Conservation (phyloP, 2,329 filamentous ascomycete species). For the Geoglossum cookeanum region DNA sequence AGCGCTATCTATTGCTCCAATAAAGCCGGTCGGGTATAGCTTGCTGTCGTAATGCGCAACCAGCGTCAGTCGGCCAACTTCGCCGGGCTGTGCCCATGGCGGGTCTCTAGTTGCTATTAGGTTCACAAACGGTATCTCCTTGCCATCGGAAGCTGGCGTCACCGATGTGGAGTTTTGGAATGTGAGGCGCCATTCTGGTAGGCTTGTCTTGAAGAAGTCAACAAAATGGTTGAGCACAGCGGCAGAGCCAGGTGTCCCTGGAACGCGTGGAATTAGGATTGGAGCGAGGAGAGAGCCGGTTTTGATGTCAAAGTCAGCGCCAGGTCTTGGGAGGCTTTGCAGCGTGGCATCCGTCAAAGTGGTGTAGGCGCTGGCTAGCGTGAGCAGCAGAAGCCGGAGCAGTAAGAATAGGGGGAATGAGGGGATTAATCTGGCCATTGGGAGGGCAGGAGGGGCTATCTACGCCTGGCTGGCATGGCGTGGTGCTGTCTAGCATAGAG, state of each 20-base stretch:
- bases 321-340: conserved; percentile 49
- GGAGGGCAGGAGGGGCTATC: neutral
- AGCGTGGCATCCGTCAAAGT: conserved; percentile 58
- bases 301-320: conserved; percentile 57
- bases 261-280: conserved; percentile 72
- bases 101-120: conserved; percentile 76
- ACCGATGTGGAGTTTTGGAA: conserved; percentile 81
- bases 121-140: conserved; percentile 66
- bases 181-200: conserved; percentile 62
- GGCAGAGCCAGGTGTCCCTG: conserved; percentile 59
- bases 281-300: conserved; percentile 61
- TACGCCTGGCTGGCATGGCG: neutral
- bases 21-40: conserved; percentile 61
- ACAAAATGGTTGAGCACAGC: conserved; percentile 65
- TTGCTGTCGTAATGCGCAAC: conserved; percentile 92
- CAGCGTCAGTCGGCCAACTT: conserved; percentile 64
- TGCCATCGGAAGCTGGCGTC: conserved; percentile 55
- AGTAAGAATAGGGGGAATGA: neutral
- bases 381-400: conserved; percentile 12
- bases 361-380: conserved; percentile 29
- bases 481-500: neutral
- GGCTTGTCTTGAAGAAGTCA: conserved; percentile 53
- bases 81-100: conserved; percentile 54
- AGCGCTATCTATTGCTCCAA: conserved; percentile 85
- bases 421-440: neutral